Evolutionary conservation across 2,329 filamentous ascomycete genomes (phyloP).

Genomic region (Talaromyces sp.): DNA sequence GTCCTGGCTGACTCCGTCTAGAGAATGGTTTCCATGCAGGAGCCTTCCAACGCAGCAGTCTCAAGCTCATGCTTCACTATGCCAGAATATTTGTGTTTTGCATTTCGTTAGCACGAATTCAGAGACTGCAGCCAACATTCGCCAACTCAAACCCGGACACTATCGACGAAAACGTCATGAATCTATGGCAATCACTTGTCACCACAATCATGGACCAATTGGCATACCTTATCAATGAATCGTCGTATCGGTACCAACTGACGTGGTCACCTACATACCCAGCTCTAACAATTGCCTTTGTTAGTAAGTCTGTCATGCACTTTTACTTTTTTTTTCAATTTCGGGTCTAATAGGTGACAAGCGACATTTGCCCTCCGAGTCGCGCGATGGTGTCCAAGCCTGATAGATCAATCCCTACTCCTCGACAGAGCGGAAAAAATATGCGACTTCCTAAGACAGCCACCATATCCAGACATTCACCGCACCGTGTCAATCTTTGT

Average conservation of each 20-base stretch:
- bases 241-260: constrained; percentile 33
- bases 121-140: constrained; percentile 29
- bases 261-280: constrained; percentile 36
- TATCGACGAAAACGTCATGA: constrained; percentile 25
- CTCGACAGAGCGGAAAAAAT: constrained; percentile 32
- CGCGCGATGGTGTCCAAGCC: constrained; percentile 32
- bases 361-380: constrained; percentile 35
- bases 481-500: constrained; percentile 37
- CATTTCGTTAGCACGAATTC: constrained; percentile 32
- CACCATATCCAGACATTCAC: constrained; percentile 39
- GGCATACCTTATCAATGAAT: constrained; percentile 31
- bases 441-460: constrained; percentile 34
- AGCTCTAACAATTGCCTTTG: constrained; percentile 34
- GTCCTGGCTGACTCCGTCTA: constrained; percentile 16
- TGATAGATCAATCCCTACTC: constrained; percentile 31
- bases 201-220: constrained; percentile 34
- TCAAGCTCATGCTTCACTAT: constrained; percentile 34
- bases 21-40: constrained; percentile 37
- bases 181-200: constrained; percentile 33
- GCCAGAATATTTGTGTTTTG: constrained; percentile 34
- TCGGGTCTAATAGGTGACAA: constrained; percentile 14
- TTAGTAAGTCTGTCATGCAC: constrained; percentile 29
- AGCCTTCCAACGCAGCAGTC: constrained; percentile 35
- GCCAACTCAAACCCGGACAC: constrained; percentile 23
- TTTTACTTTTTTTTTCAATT: constrained; percentile 11